phyloP scores from a whole-genome alignment of 441 rosid genomes.

The Capsella rubella region DNA sequence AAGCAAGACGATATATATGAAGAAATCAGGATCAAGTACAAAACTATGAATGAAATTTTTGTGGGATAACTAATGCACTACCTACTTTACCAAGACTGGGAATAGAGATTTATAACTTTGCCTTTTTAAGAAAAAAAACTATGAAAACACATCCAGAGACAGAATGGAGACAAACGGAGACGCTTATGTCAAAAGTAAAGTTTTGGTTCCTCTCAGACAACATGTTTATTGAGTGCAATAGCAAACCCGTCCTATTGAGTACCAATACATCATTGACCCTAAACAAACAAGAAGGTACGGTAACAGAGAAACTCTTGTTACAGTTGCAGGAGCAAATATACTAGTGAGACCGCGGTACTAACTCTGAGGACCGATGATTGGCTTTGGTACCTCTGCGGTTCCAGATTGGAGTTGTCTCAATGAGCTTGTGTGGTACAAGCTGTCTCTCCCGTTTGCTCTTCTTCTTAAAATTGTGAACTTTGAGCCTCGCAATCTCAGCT shows the following conservation, averaged over 20 bases:
- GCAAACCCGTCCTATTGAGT: constrained; percentile 18
- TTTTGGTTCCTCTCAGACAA: constrained; percentile 12
- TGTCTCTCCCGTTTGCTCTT: constrained; percentile 63
- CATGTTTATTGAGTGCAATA: constrained; percentile 33
- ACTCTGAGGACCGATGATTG: constrained; percentile 34
- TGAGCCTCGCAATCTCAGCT: constrained; percentile 81
- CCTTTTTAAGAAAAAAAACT: background rate
- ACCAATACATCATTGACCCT: constrained; percentile 26
- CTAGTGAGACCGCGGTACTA: constrained; percentile 37
- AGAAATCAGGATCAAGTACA: no score
- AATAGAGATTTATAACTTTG: background rate
- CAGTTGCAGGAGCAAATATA: background rate
- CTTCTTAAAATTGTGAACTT: constrained; percentile 75
- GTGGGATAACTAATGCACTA: no score
- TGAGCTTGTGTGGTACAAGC: constrained; percentile 80
- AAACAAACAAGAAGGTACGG: constrained; percentile 24
- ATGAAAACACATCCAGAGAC: background rate
- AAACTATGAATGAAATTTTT: no score
- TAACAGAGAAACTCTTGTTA: background rate
- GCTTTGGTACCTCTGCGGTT: constrained; percentile 64
- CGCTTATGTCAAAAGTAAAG: background rate
- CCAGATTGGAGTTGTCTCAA: constrained; percentile 89
- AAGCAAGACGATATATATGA: no score
- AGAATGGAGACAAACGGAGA: background rate
- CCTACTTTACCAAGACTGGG: background rate